These are phyloP conservation scores for Carex cristatella DNA, from an alignment of 176 grass and related monocot genomes.

Conservation along the genomic window DNA sequence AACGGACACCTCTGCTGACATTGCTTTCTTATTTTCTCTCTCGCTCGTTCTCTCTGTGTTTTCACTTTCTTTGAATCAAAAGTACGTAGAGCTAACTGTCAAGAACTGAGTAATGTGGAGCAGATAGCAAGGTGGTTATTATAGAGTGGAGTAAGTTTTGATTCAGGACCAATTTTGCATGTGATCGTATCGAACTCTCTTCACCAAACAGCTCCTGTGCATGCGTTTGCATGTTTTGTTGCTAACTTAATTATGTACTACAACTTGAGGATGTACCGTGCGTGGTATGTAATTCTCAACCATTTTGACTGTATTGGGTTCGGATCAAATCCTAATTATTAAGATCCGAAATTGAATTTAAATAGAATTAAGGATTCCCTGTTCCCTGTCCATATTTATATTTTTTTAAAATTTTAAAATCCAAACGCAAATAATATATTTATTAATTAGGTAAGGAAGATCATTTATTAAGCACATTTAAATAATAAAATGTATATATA, in stretches of 20 bases:
- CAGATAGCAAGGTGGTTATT: neutral
- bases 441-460: neutral
- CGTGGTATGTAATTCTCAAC: neutral
- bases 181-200: slow-evolving; percentile 13
- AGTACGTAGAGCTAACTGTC: neutral
- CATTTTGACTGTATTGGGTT: neutral
- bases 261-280: neutral
- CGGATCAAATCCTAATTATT: neutral
- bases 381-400: neutral
- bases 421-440: neutral
- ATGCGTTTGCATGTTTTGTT: neutral
- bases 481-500: too few species aligned
- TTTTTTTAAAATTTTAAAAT: neutral
- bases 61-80: neutral
- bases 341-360: neutral
- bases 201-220: neutral
- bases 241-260: neutral
- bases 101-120: neutral
- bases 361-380: neutral
- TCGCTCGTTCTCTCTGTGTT: neutral
- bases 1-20: neutral
- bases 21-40: neutral
- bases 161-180: neutral
- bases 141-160: neutral
- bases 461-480: too few species aligned